Evolutionary conservation across 2,329 filamentous ascomycete genomes (phyloP).

Genomic region (Camptophora hylomeconis): DNA sequence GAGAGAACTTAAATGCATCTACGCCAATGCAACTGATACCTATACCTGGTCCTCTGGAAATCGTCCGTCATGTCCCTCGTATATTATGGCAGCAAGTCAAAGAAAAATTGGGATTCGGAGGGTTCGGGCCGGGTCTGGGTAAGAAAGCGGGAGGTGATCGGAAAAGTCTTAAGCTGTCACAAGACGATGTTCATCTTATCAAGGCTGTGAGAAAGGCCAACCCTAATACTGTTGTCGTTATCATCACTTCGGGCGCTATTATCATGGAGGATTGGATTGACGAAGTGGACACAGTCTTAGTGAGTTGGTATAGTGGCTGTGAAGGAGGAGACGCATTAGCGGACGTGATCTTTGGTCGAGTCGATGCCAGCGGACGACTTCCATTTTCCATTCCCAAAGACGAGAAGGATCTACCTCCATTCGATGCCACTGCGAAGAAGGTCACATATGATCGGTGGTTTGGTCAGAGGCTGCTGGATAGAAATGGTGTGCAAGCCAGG

Average conservation of each 20-base stretch:
- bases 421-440: slow-evolving; percentile 13
- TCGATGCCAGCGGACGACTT: slow-evolving; percentile 54
- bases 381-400: slow-evolving; percentile 48
- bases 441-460: slow-evolving; percentile 18
- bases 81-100: too few species aligned
- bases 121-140: too few species aligned
- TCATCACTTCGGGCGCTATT: slow-evolving; percentile 58
- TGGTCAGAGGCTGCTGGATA: slow-evolving; percentile 18
- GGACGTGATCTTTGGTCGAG: slow-evolving; percentile 51
- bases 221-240: slow-evolving; percentile 50
- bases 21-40: too few species aligned
- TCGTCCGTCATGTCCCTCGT: too few species aligned
- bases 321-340: slow-evolving; percentile 54
- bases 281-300: slow-evolving; percentile 51
- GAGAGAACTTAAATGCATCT: slow-evolving; percentile 60
- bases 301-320: slow-evolving; percentile 64
- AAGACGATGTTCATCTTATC: slow-evolving; percentile 55
- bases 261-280: slow-evolving; percentile 62
- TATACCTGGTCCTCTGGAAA: too few species aligned
- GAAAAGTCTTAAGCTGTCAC: slow-evolving; percentile 57
- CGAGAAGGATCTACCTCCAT: slow-evolving; percentile 17
- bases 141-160: slow-evolving; percentile 59
- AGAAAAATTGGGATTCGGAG: too few species aligned
- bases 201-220: slow-evolving; percentile 54
- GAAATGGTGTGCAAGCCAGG: slow-evolving; percentile 38